Evolutionary conservation across 805 yeast species (phyloP).

Genomic region (Candida loeiensis): DNA sequence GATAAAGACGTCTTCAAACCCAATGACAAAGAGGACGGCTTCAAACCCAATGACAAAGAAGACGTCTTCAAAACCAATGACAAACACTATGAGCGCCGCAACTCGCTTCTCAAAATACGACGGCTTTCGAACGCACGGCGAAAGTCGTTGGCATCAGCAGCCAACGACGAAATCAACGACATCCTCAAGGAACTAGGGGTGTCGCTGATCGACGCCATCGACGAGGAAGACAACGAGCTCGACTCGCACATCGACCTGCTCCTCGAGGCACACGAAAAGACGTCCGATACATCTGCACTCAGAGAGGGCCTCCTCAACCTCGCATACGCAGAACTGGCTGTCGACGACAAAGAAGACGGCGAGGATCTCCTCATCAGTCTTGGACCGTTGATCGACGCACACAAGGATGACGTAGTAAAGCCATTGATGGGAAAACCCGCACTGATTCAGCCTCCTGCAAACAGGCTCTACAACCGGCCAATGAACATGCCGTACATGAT

Average conservation of each 20-base stretch:
- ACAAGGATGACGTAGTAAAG: slow-evolving; percentile 11
- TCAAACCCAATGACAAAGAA: slow-evolving; percentile 3
- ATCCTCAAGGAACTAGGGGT: slow-evolving; percentile 37
- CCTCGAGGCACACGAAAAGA: slow-evolving; percentile 22
- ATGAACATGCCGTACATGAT: slow-evolving; percentile 6
- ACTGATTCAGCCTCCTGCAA: slow-evolving; percentile 42
- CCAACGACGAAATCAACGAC: slow-evolving; percentile 38
- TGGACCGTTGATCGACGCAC: slow-evolving; percentile 38
- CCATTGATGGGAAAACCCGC: slow-evolving; percentile 47
- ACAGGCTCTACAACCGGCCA: slow-evolving; percentile 27
- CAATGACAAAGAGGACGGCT: not conserved
- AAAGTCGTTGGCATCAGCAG: slow-evolving; percentile 35
- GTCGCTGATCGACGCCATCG: slow-evolving; percentile 25
- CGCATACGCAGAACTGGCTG: slow-evolving; percentile 6
- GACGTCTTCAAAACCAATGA: not conserved
- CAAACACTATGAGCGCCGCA: slow-evolving; percentile 8
- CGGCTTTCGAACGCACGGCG: slow-evolving; percentile 36
- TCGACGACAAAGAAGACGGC: slow-evolving; percentile 14
- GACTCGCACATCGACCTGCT: slow-evolving; percentile 33
- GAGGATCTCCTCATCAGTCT: slow-evolving; percentile 41
- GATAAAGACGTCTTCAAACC: too few relatives aligned
- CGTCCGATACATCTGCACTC: slow-evolving; percentile 10
- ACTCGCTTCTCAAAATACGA: slow-evolving; percentile 20
- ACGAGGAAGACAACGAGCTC: slow-evolving; percentile 27
- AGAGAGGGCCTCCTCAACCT: slow-evolving; percentile 18